Percentiles rank a stretch among this genome's conserved stretches.
phyloP scores from a whole-genome alignment of 805 yeast species.

The Candida golubevii region DNA sequence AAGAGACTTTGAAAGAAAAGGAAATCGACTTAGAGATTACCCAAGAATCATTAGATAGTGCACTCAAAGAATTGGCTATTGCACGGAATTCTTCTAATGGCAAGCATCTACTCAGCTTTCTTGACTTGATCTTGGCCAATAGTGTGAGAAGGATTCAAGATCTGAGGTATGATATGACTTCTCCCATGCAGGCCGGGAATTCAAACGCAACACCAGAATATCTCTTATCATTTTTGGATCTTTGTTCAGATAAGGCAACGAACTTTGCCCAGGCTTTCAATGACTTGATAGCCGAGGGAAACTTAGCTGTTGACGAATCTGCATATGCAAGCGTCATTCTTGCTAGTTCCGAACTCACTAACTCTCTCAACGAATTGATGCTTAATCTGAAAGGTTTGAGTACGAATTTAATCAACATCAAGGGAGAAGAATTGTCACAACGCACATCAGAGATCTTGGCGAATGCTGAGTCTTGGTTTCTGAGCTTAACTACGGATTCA shows the following conservation, averaged over 20 bases:
- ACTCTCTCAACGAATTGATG: constrained; percentile 58
- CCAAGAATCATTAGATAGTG: constrained; percentile 74
- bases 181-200: constrained; percentile 82
- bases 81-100: constrained; percentile 46
- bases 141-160: constrained; percentile 74
- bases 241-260: constrained; percentile 65
- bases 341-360: constrained; percentile 58
- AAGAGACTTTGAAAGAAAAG: constrained; percentile 52
- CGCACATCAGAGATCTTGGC: constrained; percentile 55
- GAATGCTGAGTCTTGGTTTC: constrained; percentile 58
- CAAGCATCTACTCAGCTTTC: constrained; percentile 45
- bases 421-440: constrained; percentile 47
- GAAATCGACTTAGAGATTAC: constrained; percentile 77
- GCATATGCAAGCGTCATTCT: constrained; percentile 62
- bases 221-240: constrained; percentile 63
- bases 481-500: constrained; percentile 50
- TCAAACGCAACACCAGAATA: constrained; percentile 69
- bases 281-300: constrained; percentile 72
- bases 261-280: constrained; percentile 78
- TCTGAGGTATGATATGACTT: constrained; percentile 60
- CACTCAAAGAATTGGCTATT: constrained; percentile 55
- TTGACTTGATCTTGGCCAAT: constrained; percentile 68
- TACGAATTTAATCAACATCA: constrained; percentile 48
- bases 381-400: constrained; percentile 67
- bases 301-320: constrained; percentile 39